A percentile compares a stretch with the other conserved stretches of the same genome.
phyloP scores from a whole-genome alignment of 129 eudicot species.

The Deinandra increscens region DNA sequence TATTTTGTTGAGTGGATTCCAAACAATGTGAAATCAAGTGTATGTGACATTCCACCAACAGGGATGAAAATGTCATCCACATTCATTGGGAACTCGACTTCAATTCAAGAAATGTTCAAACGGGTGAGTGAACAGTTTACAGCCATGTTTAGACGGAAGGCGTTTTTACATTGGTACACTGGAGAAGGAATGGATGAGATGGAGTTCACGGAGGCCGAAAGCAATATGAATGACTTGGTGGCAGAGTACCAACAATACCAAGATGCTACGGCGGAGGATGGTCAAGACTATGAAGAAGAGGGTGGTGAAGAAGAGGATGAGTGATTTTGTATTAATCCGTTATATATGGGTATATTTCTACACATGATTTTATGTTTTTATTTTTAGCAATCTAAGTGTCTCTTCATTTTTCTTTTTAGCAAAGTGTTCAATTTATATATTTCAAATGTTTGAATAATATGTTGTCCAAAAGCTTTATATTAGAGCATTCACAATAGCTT shows the following conservation, averaged over 20 bases:
- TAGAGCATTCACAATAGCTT: too few relatives aligned
- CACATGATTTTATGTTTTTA: neutral
- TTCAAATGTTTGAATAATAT: too few relatives aligned
- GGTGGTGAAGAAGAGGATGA: slow-evolving; percentile 37
- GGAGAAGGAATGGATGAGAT: slow-evolving; percentile 76
- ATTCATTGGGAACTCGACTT: slow-evolving; percentile 62
- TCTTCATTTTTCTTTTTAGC: neutral
- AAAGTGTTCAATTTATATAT: too few relatives aligned
- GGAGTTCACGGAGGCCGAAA: slow-evolving; percentile 69
- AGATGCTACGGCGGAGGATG: slow-evolving; percentile 55
- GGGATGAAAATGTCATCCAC: slow-evolving; percentile 71
- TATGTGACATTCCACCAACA: slow-evolving; percentile 66
- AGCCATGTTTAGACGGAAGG: slow-evolving; percentile 62
- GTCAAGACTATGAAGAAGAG: slow-evolving; percentile 39
- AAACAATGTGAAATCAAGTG: slow-evolving; percentile 63
- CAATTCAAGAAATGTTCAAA: slow-evolving; percentile 63
- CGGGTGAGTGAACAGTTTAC: slow-evolving; percentile 70
- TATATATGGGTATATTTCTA: neutral
- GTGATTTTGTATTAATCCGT: neutral
- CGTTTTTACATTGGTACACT: slow-evolving; percentile 71
- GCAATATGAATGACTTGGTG: slow-evolving; percentile 76
- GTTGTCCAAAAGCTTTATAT: too few relatives aligned
- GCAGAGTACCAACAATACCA: slow-evolving; percentile 70
- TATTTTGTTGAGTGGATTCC: slow-evolving; percentile 79
- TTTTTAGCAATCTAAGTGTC: neutral